phyloP scores from a whole-genome alignment of 805 yeast species.

The Candida nonsorbophila region DNA sequence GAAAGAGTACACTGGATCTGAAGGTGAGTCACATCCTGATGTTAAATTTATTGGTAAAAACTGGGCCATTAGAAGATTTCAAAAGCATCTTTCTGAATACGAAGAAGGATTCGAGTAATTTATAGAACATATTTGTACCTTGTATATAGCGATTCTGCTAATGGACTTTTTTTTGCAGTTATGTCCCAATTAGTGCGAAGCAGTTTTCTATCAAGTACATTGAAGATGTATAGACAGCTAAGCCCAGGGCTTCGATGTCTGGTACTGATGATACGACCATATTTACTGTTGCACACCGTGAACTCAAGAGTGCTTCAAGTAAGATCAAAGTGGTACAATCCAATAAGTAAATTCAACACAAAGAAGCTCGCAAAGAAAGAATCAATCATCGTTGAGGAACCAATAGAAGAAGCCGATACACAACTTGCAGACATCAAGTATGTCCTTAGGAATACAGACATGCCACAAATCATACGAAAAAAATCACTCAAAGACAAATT shows the following conservation, averaged over 20 bases:
- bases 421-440: slow-evolving; percentile 7
- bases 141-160: slow-evolving; percentile 1
- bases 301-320: no score
- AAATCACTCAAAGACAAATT: slow-evolving; percentile 3
- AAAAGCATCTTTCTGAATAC: slow-evolving; percentile 39
- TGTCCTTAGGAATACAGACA: slow-evolving; percentile 6
- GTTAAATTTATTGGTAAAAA: slow-evolving; percentile 71
- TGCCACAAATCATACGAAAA: slow-evolving; percentile 1
- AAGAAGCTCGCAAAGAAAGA: no score
- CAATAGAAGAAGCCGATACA: slow-evolving; percentile 1
- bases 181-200: no score
- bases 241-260: no score
- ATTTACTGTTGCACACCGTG: no score
- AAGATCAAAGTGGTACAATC: no score
- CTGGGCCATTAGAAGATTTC: slow-evolving; percentile 77
- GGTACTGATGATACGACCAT: no score
- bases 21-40: slow-evolving; percentile 65
- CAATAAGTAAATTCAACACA: no score
- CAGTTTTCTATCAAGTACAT: no score
- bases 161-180: background rate
- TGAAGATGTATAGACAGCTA: background rate
- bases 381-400: slow-evolving; percentile 9
- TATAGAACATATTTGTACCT: slow-evolving; percentile 1
- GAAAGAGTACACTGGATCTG: slow-evolving; percentile 58
- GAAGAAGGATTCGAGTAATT: slow-evolving; percentile 2